Base-by-base conservation (phyloP, 106 monocot species). In the Apostasia shenzhenica region DNA sequence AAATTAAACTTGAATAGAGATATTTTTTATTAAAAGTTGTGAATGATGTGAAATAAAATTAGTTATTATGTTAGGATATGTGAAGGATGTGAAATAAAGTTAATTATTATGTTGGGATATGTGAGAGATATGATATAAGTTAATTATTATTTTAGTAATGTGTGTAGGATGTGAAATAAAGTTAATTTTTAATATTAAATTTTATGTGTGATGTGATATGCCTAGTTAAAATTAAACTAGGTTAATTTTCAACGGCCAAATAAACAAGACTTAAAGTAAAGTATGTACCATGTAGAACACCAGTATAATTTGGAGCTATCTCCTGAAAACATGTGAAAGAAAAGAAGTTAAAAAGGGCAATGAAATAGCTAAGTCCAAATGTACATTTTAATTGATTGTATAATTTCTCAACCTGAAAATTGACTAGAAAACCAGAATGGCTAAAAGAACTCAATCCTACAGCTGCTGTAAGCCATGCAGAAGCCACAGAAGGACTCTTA, bases 361-460 rank as follows among this genome's bases (percentile, higher is more conserved):
- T 41, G 41, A 58, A 42, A 61, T 46, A 49, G 1, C 43, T 26
- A 48, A 65, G 13, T 5, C 48, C 13, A 63, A 45, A 14, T 62
- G 45, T 44, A 62, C 43, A 9, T 62, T 52, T 14, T 5, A 41
- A 55, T 60, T 62, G 39, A 47, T 0, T 43, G 6, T 0, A 61
- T 58, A 14, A 4, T 26, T n/a, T 13, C 56, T 67, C 3, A 50
- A 90, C 94, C 90, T 94, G 95, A 54, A 95, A 72, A 62, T 95
- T 95, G 8, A 91, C 95, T 67, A 95, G 77, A 80, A 95, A 95
- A 54, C 95, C 95, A 45, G 91, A 88, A 55, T 95, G 91, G 70
- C 95, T 88, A 67, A 95, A 95, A 53, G 95, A 91, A 61, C 77
- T 91, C 57, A 91, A 84, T 55, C 95, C 91, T 63, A 91, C 88